Evolutionary conservation across 306 rosid species (phyloP), one percentile per base, ranked within the genome.

Genomic region (Erythrophleum fordii): DNA sequence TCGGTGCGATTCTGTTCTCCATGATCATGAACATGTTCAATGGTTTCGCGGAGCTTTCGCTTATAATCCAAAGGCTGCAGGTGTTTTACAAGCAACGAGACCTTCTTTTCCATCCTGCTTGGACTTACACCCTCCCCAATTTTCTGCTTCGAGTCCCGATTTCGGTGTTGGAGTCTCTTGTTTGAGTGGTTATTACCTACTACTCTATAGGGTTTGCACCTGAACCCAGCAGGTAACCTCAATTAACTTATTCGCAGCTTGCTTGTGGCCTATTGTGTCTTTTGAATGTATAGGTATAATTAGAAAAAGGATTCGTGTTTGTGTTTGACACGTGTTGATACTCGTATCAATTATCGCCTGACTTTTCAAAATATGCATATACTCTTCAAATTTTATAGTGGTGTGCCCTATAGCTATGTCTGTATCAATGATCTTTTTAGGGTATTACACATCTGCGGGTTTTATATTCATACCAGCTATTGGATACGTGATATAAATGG

Each of bases 81-180:
- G 93, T 91, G 37, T 95, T 93, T 79, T 93, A 95, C 87, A 95
- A 92, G 87, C 99, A 95, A 0, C 87, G 99, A 78, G 98, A 95
- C 77, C 94, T 91, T 20, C 92, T 91, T 77, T 93, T 95, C 68
- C 98, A 95, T 78, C 99, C 99, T 65, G 85, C 88, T 6, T 95
- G 99, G 99, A 85, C 99, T 64, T 95, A 72, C 70, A 95, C 99
- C 1, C 82, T 95, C 45, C 97, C 99, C 8, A 88, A 88, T 59
- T 89, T 77, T 41, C 56, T 95, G 8, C 94, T 95, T 5, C 35
- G 84, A 12, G 56, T 95, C 13, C 99, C 98, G 34, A 83, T 88
- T 23, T 91, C 98, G 11, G 5, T 90, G 0, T 22, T 91, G 1
- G 99, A 93, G 67, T 77, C 98, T 25, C 2, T 68, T 6, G 81